Evolutionary conservation across 2,329 filamentous ascomycete species (phyloP).

Genomic region (Parafenestella ontariensis): DNA sequence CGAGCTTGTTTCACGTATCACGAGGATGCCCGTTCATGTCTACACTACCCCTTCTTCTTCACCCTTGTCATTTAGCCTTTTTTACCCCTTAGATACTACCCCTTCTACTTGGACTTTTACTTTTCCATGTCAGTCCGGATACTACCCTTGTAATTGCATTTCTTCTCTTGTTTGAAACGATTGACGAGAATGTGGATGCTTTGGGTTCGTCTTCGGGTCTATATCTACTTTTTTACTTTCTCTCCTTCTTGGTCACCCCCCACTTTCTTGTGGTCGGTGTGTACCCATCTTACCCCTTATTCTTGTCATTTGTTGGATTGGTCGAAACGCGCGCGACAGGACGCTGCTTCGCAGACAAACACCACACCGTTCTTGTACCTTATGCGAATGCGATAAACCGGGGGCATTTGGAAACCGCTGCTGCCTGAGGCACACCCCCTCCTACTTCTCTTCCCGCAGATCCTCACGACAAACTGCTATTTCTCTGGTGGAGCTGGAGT

Average conservation of each 20-base stretch:
- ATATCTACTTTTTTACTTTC: neutral
- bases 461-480: conserved; percentile 11
- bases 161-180: conserved; percentile 38
- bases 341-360: conserved; percentile 22
- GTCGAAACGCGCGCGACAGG: conserved; percentile 17
- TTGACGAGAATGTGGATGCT: conserved; percentile 30
- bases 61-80: conserved; percentile 3
- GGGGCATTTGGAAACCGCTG: conserved; percentile 8
- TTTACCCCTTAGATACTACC: conserved; percentile 11
- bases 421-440: conserved; percentile 16
- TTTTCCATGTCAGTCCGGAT: conserved; percentile 26
- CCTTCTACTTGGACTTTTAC: conserved; percentile 21
- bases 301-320: conserved; percentile 2
- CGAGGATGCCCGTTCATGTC: conserved; percentile 25
- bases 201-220: conserved; percentile 6
- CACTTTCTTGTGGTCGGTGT: conserved; percentile 9
- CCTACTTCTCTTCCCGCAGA: conserved; percentile 14
- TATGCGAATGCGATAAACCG: neutral
- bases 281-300: neutral
- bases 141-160: conserved; percentile 34
- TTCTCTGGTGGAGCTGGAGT: conserved; percentile 52
- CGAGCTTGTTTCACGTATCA: conserved; percentile 26
- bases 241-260: conserved; percentile 6
- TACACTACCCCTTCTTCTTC: conserved; percentile 5
- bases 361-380: conserved; percentile 1